These are phyloP conservation scores for Heritiera fomes DNA, from an alignment of 345 rosid species.

Conservation along the genomic window DNA sequence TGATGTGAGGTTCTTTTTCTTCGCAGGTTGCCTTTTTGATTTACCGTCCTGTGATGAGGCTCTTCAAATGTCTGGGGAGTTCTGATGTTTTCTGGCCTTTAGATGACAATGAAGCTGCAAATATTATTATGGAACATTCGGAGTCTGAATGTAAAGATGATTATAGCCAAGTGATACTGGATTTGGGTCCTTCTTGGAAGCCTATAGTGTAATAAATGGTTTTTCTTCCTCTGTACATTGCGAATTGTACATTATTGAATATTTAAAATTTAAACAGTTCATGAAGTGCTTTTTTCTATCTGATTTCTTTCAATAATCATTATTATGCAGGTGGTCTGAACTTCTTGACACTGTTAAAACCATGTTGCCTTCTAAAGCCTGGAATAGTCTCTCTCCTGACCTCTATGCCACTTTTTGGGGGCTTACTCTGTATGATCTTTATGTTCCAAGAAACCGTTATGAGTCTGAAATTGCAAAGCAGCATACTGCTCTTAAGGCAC, in stretches of 20 bases:
- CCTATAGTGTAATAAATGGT: slow-evolving; percentile 51
- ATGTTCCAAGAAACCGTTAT: slow-evolving; percentile 91
- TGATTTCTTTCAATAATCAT: slow-evolving; percentile 2
- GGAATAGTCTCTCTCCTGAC: slow-evolving; percentile 99
- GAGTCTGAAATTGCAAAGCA: slow-evolving; percentile 95
- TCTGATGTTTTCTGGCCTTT: slow-evolving; percentile 89
- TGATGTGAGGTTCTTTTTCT: not conserved
- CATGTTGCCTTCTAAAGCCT: slow-evolving; percentile 92
- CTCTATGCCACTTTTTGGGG: slow-evolving; percentile 98
- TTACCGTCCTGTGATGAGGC: slow-evolving; percentile 97
- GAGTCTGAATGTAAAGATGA: slow-evolving; percentile 49
- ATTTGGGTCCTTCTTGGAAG: slow-evolving; percentile 62
- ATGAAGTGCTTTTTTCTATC: not conserved
- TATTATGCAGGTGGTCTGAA: slow-evolving; percentile 84
- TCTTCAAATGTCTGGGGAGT: slow-evolving; percentile 69
- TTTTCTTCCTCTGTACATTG: slow-evolving; percentile 14
- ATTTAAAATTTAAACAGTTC: not conserved
- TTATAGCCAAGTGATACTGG: slow-evolving; percentile 52
- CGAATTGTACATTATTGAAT: not conserved
- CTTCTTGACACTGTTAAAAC: slow-evolving; percentile 86
- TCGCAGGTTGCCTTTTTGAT: slow-evolving; percentile 92
- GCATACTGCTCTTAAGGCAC: slow-evolving; percentile 90
- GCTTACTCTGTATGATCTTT: slow-evolving; percentile 92
- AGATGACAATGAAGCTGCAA: slow-evolving; percentile 50
- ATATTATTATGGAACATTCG: slow-evolving; percentile 30